These are phyloP conservation scores for Myxozyma kluyveri DNA, from an alignment of 805 yeast species.

Conservation along the genomic window DNA sequence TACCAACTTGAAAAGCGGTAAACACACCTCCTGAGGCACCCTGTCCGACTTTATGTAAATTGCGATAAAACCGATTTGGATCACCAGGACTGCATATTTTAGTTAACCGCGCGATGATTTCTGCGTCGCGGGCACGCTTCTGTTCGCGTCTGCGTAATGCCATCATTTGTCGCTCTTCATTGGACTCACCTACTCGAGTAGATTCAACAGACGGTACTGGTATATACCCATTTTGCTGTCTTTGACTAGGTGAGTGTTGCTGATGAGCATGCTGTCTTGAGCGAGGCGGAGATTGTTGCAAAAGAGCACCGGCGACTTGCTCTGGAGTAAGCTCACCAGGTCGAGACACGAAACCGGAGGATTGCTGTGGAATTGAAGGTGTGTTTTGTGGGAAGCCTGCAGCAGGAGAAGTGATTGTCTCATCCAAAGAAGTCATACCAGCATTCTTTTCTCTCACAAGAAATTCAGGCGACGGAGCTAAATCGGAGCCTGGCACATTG, in stretches of 20 bases:
- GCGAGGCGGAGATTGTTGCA: constrained; percentile 21
- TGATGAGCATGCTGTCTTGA: background rate
- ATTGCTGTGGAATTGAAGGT: background rate
- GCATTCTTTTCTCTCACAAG: background rate
- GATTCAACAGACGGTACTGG: constrained; percentile 1
- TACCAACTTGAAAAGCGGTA: constrained; percentile 64
- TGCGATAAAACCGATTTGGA: constrained; percentile 64
- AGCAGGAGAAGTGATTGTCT: background rate
- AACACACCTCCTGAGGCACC: constrained; percentile 98
- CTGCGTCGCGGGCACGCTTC: constrained; percentile 69
- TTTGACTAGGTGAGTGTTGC: constrained; percentile 13
- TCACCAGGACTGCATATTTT: constrained; percentile 80
- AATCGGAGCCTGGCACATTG: background rate
- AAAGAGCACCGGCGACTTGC: constrained; percentile 2
- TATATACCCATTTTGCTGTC: constrained; percentile 12
- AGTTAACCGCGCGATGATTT: constrained; percentile 73
- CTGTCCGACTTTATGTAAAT: constrained; percentile 82
- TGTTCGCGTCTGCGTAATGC: constrained; percentile 68
- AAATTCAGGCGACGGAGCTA: constrained; percentile 11
- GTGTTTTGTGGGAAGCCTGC: too few relatives aligned
- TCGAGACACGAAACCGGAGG: background rate
- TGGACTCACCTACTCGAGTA: background rate
- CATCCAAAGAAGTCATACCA: background rate
- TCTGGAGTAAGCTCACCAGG: constrained; percentile 1
- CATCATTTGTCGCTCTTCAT: constrained; percentile 13